phyloP scores from a whole-genome alignment of 2,329 filamentous ascomycete genomes.

The Clarireedia paspali region DNA sequence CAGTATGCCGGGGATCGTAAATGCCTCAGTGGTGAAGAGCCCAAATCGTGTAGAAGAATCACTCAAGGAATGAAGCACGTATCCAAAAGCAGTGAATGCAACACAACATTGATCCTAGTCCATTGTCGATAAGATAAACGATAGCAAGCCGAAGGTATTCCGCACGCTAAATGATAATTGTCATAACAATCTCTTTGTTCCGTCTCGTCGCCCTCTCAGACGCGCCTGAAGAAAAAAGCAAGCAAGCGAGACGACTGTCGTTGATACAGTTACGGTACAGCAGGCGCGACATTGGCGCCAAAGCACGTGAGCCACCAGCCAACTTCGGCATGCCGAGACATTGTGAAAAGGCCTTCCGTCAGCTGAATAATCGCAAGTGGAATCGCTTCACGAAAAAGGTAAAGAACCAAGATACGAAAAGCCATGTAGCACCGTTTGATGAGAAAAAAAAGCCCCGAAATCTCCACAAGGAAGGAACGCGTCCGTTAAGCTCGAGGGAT shows the following conservation, averaged over 20 bases:
- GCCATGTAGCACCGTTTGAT: background rate
- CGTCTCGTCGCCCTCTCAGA: no score
- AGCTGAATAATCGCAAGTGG: background rate
- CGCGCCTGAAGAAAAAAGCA: background rate
- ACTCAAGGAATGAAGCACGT: no score
- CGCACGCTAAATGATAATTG: no score
- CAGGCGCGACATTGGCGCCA: slow-evolving; percentile 3
- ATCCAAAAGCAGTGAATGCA: no score
- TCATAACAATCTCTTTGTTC: no score
- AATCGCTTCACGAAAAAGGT: background rate
- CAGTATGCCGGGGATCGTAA: background rate
- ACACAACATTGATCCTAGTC: no score
- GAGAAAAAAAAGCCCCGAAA: background rate
- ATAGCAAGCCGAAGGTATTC: no score
- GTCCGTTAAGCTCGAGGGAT: background rate
- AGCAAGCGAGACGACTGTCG: background rate
- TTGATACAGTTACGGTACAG: slow-evolving; percentile 8
- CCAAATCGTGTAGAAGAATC: background rate
- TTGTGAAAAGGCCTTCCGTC: background rate
- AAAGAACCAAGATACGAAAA: background rate
- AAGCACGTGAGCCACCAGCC: slow-evolving; percentile 4
- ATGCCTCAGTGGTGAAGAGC: background rate
- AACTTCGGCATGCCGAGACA: background rate
- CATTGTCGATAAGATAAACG: no score
- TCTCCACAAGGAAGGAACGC: background rate